phyloP scores from a whole-genome alignment of 768 basidiomycete genomes.

The Chiua virens region DNA sequence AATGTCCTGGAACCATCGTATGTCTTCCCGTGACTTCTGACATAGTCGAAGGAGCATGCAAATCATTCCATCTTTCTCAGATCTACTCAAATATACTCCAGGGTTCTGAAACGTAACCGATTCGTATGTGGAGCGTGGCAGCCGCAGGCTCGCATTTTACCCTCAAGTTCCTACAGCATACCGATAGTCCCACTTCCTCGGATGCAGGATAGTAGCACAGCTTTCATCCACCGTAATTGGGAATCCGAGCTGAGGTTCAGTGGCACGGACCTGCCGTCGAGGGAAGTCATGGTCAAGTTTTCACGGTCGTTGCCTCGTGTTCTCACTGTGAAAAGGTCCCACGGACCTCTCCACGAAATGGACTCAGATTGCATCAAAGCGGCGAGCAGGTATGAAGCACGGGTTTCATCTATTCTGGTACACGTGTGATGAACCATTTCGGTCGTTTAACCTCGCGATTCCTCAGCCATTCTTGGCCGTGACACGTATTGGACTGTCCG shows the following conservation, averaged over 20 bases:
- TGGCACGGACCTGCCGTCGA: constrained; percentile 11
- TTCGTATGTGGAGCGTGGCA: neutral
- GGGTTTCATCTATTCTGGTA: constrained; percentile 16
- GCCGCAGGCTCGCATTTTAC: neutral
- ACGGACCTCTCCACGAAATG: constrained; percentile 13
- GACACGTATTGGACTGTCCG: neutral
- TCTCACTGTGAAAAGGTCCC: constrained; percentile 18
- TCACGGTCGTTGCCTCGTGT: constrained; percentile 32
- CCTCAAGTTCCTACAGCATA: neutral
- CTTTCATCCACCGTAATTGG: constrained; percentile 8
- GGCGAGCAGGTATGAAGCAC: constrained; percentile 14
- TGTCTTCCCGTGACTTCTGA: neutral
- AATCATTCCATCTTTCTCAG: neutral
- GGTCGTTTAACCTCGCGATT: constrained; percentile 10
- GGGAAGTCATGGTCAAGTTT: no score
- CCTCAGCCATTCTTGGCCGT: neutral
- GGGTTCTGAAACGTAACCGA: neutral
- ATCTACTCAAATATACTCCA: neutral
- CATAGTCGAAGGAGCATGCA: neutral
- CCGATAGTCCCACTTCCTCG: constrained; percentile 6
- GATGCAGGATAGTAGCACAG: constrained; percentile 13
- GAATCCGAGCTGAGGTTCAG: constrained; percentile 1
- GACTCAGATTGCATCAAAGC: constrained; percentile 11
- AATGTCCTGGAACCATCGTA: neutral
- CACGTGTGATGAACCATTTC: constrained; percentile 21